Conservation (phyloP, 2,329 filamentous ascomycete species). For the Aspergillus thermomutatus region DNA sequence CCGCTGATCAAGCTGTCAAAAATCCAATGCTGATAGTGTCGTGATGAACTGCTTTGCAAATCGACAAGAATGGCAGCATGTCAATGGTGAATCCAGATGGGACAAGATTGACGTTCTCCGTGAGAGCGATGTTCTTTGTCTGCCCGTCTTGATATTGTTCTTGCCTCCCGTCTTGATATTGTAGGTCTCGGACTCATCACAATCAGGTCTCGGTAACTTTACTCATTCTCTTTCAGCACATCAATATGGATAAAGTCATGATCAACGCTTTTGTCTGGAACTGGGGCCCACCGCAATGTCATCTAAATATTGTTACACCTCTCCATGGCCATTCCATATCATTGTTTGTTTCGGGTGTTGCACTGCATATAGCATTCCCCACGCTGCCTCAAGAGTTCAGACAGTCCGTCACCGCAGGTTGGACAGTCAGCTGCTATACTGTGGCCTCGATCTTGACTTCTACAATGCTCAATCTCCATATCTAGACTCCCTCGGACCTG, state of each 20-base stretch:
- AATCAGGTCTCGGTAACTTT: background rate
- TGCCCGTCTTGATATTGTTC: conserved; percentile 26
- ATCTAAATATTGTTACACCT: conserved; percentile 10
- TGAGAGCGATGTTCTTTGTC: background rate
- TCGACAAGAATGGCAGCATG: background rate
- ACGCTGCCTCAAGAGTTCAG: conserved; percentile 7
- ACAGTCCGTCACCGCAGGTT: background rate
- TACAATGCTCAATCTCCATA: conserved; percentile 9
- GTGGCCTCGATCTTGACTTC: background rate
- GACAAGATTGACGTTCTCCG: background rate
- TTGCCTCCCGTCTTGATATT: conserved; percentile 19
- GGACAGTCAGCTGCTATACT: background rate
- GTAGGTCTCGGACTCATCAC: conserved; percentile 14
- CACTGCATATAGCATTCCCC: conserved; percentile 6
- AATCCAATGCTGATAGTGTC: background rate
- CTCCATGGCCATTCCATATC: background rate
- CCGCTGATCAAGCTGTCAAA: background rate
- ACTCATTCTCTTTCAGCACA: conserved; percentile 13
- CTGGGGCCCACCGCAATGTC: background rate
- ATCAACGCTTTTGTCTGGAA: conserved; percentile 8
- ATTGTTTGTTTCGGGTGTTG: conserved; percentile 31
- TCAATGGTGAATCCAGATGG: background rate
- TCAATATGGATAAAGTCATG: background rate
- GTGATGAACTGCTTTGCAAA: background rate
- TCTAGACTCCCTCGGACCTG: conserved; percentile 6